phyloP scores from a whole-genome alignment of 2,329 filamentous ascomycete species.

The Xylaria sp. region DNA sequence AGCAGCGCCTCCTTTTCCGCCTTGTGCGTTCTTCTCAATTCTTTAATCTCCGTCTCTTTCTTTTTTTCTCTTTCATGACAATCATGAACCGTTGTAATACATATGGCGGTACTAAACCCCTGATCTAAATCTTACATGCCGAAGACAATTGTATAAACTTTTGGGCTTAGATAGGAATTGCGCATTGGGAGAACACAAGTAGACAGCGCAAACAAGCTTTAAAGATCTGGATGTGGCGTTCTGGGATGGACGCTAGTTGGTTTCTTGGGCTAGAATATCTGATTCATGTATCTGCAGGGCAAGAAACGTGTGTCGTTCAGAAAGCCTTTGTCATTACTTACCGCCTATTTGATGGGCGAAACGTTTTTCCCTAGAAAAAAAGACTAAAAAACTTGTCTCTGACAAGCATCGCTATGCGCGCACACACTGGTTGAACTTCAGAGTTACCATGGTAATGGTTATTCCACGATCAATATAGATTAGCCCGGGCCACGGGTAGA shows the following conservation, averaged over 20 bases:
- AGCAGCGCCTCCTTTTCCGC: not conserved
- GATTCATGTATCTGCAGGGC: not conserved
- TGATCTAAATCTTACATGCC: not conserved
- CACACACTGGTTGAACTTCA: too few relatives aligned
- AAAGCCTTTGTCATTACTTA: not conserved
- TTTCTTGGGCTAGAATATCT: not conserved
- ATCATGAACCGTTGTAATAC: not conserved
- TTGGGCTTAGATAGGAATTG: not conserved
- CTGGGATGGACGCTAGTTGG: too few relatives aligned
- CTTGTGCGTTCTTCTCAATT: too few relatives aligned
- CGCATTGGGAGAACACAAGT: not conserved
- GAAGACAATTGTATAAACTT: not conserved
- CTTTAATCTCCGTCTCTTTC: too few relatives aligned
- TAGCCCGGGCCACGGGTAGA: not conserved
- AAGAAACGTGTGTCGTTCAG: not conserved
- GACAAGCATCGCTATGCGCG: too few relatives aligned
- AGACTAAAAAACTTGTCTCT: too few relatives aligned
- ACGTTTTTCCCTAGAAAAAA: too few relatives aligned
- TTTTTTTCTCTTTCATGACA: not conserved
- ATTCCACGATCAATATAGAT: not conserved
- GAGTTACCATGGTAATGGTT: too few relatives aligned
- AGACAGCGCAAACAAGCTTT: not conserved
- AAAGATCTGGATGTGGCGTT: slow-evolving; percentile 1
- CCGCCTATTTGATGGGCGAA: too few relatives aligned
- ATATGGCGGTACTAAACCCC: not conserved